Percentiles rank a stretch among this genome's conserved stretches.
Conservation (phyloP, 2,329 filamentous ascomycete species). For the Elsinoe fawcettii region DNA sequence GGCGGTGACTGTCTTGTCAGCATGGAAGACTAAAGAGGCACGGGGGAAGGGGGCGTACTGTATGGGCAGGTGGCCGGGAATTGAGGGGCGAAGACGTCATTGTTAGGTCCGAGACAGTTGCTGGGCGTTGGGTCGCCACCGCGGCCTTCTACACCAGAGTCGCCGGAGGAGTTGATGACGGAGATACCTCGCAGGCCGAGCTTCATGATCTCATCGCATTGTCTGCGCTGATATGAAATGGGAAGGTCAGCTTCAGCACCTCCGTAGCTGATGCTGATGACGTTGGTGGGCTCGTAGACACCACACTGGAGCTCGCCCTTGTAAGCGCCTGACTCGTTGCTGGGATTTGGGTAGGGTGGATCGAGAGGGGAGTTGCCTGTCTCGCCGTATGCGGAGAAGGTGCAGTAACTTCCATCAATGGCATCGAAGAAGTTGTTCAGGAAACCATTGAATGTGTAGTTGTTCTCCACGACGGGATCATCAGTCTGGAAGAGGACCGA, state of each 20-base stretch:
- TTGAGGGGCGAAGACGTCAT: conserved; percentile 39
- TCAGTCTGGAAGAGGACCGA: conserved; percentile 45
- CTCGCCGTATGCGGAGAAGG: conserved; percentile 13
- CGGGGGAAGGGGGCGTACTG: conserved; percentile 33
- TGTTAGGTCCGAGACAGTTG: conserved; percentile 23
- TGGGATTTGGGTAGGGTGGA: conserved; percentile 42
- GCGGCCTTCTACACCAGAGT: conserved; percentile 47
- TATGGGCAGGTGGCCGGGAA: conserved; percentile 43
- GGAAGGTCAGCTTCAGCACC: conserved; percentile 51
- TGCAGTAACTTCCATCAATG: conserved; percentile 37
- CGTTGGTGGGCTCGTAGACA: conserved; percentile 44
- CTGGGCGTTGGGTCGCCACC: conserved; percentile 31
- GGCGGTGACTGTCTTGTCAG: conserved; percentile 34
- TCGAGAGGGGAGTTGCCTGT: conserved; percentile 32
- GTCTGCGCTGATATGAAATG: conserved; percentile 48
- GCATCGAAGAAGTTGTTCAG: conserved; percentile 45
- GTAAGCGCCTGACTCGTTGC: conserved; percentile 20
- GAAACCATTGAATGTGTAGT: conserved; percentile 25
- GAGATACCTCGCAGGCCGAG: conserved; percentile 58
- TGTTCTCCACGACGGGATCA: conserved; percentile 32
- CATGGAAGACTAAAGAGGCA: conserved; percentile 35
- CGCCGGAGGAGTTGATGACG: conserved; percentile 55
- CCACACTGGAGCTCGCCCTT: conserved; percentile 30
- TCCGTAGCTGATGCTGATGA: conserved; percentile 57
- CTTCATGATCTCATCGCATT: conserved; percentile 57